Evolutionary conservation across 2,329 filamentous ascomycete genomes (phyloP), one percentile per base, ranked within the genome.

Genomic region (Penicillium decumbens): DNA sequence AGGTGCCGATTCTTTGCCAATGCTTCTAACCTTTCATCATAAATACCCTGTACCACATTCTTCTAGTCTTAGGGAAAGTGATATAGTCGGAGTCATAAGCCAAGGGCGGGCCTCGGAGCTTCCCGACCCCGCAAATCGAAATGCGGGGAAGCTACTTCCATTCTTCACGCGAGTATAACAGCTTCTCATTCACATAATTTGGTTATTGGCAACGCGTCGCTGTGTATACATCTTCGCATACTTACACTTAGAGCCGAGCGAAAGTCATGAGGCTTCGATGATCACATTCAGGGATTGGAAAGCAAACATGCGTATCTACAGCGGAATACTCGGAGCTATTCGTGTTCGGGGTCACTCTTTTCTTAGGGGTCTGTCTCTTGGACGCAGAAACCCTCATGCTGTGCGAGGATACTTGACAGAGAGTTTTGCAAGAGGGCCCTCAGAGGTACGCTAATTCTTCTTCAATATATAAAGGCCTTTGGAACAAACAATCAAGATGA

Each of bases 351-450:
- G 51, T 23, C 33, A 30, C 12, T n/a, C 4, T 10, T 29, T 24
- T 12, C 46, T 28, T 27, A 28, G 15, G 15, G 6, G 9, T 2
- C 9, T 24, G 7, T 6, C 4, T 5, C 15, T 43, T 7, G 28
- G 37, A 6, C n/a, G 39, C 4, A 55, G 12, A 10, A 24, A 2
- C 15, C 3, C 24, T n/a, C n/a, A 20, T 32, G 12, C 6, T 3
- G 29, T 30, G 18, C 55, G 63, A 48, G 54, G 57, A 4, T 29
- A 63, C 12, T 40, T 61, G 24, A 60, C 55, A 3, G 32, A 58
- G 45, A 63, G 58, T 46, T 61, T 62, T 55, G 55, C 60, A 30
- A 53, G 55, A 12, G 61, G 63, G 10, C 60, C 63, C 10, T 56
- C 52, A 30, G 40, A 54, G 50, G 61, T 64, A 43, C 45, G 35